These are phyloP conservation scores for Alternaria postmessia DNA, from an alignment of 2,329 filamentous ascomycete genomes.

Conservation along the genomic window DNA sequence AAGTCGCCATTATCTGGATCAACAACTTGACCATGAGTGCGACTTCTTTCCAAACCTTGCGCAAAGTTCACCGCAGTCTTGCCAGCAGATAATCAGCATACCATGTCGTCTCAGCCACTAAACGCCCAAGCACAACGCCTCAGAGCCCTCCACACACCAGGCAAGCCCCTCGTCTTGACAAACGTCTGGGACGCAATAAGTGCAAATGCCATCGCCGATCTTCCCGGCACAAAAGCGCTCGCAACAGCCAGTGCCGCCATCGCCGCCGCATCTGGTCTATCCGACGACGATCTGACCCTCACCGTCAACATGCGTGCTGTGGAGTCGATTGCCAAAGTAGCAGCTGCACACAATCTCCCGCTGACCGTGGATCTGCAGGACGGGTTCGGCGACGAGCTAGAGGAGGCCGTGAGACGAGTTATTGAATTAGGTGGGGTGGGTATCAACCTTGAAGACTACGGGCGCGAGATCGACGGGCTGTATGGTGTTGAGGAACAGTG, in stretches of 20 bases:
- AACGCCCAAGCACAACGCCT: constrained; percentile 9
- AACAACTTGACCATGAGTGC: no score
- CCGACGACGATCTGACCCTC: constrained; percentile 56
- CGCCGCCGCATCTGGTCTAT: constrained; percentile 41
- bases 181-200: constrained; percentile 65
- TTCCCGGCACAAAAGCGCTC: constrained; percentile 54
- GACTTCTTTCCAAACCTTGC: not conserved
- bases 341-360: constrained; percentile 54
- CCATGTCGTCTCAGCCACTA: not conserved
- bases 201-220: constrained; percentile 56
- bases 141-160: constrained; percentile 59
- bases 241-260: constrained; percentile 50
- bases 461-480: constrained; percentile 41
- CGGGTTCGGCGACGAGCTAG: constrained; percentile 62
- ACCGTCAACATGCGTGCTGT: constrained; percentile 62
- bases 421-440: constrained; percentile 64
- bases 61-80: not conserved
- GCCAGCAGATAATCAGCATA: not conserved
- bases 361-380: constrained; percentile 69
- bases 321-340: constrained; percentile 55
- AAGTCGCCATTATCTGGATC: not conserved
- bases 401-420: constrained; percentile 55
- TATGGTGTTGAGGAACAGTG: constrained; percentile 59
- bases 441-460: constrained; percentile 67
- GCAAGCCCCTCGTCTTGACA: constrained; percentile 61